These are phyloP conservation scores for Aspergillus jensenii DNA, from an alignment of 2,329 filamentous ascomycete genomes.

Conservation along the genomic window DNA sequence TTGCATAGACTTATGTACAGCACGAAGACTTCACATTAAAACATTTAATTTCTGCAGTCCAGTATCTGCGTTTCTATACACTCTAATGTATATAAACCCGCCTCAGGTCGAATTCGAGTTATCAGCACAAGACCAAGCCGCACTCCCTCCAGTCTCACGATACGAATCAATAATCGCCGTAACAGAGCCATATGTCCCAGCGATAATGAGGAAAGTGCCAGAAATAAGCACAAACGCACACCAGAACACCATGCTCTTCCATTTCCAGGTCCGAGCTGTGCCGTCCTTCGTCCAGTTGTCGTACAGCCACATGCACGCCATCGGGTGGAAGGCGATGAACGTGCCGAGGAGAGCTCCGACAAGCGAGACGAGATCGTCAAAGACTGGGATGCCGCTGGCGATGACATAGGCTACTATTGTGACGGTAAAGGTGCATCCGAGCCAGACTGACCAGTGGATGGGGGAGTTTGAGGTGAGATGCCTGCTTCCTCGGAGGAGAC, in stretches of 20 bases:
- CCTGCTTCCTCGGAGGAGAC: conserved; percentile 21
- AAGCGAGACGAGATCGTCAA: conserved; percentile 24
- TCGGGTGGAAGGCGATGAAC: conserved; percentile 18
- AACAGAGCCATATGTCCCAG: conserved; percentile 48
- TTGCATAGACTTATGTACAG: no score
- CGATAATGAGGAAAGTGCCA: conserved; percentile 46
- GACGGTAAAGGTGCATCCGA: conserved; percentile 21
- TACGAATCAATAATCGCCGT: conserved; percentile 43
- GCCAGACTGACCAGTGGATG: conserved; percentile 25
- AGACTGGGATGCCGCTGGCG: conserved; percentile 29
- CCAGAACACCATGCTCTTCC: conserved; percentile 6
- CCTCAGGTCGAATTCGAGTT: conserved; percentile 34
- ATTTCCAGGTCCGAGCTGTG: not conserved
- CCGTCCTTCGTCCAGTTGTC: conserved; percentile 5
- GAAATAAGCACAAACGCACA: conserved; percentile 14
- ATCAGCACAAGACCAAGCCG: conserved; percentile 46
- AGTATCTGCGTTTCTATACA: no score
- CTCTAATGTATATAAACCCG: no score
- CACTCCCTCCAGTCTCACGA: conserved; percentile 33
- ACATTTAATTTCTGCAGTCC: no score
- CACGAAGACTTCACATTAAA: no score
- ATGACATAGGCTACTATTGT: conserved; percentile 26
- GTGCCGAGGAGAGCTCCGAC: conserved; percentile 26
- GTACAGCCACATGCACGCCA: conserved; percentile 24
- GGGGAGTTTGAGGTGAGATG: conserved; percentile 22